These are phyloP conservation scores for Scheffersomyces titani DNA, from an alignment of 1,139 yeast species.

Conservation along the genomic window DNA sequence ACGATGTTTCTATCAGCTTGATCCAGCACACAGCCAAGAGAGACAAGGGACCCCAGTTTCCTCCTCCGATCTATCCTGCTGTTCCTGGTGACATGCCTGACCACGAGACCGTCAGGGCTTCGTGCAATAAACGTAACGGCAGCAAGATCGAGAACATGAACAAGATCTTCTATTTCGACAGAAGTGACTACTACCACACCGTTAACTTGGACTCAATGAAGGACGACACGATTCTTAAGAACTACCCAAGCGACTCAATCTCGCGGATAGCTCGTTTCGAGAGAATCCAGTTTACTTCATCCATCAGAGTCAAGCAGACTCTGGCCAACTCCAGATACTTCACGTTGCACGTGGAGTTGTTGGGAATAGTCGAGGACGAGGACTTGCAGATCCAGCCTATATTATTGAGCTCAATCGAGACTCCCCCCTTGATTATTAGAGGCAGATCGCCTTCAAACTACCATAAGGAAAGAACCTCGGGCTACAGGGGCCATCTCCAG, in stretches of 20 bases:
- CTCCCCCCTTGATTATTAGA: slow-evolving; percentile 65
- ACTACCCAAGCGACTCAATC: slow-evolving; percentile 51
- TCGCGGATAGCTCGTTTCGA: slow-evolving; percentile 67
- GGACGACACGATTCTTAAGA: slow-evolving; percentile 38
- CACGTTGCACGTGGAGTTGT: slow-evolving; percentile 54
- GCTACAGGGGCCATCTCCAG: slow-evolving; percentile 29
- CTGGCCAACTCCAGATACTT: slow-evolving; percentile 49
- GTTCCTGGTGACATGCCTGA: slow-evolving; percentile 61
- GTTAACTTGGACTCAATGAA: slow-evolving; percentile 30
- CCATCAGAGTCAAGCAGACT: slow-evolving; percentile 56
- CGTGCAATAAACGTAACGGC: slow-evolving; percentile 60
- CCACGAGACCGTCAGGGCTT: slow-evolving; percentile 57
- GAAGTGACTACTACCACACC: slow-evolving; percentile 35
- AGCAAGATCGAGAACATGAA: slow-evolving; percentile 55
- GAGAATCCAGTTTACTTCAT: slow-evolving; percentile 66
- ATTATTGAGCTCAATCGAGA: slow-evolving; percentile 45
- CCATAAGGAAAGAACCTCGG: slow-evolving; percentile 42
- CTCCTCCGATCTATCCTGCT: slow-evolving; percentile 60
- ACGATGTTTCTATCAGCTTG: slow-evolving; percentile 47
- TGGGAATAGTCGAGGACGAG: slow-evolving; percentile 49
- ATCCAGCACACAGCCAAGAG: slow-evolving; percentile 73
- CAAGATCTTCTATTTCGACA: slow-evolving; percentile 51
- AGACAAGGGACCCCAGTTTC: slow-evolving; percentile 68
- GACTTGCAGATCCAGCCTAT: slow-evolving; percentile 41
- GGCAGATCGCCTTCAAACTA: slow-evolving; percentile 73